Conservation (phyloP, 768 basidiomycete genomes). For the Agaricus blazei region DNA sequence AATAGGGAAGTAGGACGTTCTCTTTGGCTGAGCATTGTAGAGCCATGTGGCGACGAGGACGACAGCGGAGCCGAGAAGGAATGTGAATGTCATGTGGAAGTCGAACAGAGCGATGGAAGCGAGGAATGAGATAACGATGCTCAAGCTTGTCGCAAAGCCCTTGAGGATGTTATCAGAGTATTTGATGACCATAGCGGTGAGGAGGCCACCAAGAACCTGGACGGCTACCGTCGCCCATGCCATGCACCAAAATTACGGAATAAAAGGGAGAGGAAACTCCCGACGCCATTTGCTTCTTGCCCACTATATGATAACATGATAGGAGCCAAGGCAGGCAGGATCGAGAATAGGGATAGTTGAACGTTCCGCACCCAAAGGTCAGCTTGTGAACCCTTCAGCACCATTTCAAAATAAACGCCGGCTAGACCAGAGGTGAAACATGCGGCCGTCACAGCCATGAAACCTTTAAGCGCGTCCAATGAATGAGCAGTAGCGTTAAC, state of each 20-base stretch:
- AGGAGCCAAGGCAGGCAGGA: conserved; percentile 82
- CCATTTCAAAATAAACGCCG: conserved; percentile 98
- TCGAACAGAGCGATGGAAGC: conserved; percentile 88
- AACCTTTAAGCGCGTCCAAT: conserved; percentile 83
- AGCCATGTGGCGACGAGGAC: conserved; percentile 89
- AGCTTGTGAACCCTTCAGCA: conserved; percentile 81
- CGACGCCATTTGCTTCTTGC: conserved; percentile 19
- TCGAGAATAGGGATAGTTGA: conserved; percentile 90
- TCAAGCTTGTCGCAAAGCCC: conserved; percentile 92
- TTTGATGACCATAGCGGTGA: conserved; percentile 93
- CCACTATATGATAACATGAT: conserved; percentile 49
- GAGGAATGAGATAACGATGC: conserved; percentile 92
- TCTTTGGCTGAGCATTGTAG: conserved; percentile 67
- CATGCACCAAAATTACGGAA: conserved; percentile 85
- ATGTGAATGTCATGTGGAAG: conserved; percentile 82
- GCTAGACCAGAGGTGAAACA: conserved; percentile 96
- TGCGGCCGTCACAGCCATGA: conserved; percentile 83
- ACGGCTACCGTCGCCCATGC: conserved; percentile 87
- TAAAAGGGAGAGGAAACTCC: conserved; percentile 43
- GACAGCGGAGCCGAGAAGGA: conserved; percentile 76
- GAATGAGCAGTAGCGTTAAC: conserved; percentile 31
- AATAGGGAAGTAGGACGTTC: conserved; percentile 5
- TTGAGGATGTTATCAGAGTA: conserved; percentile 90
- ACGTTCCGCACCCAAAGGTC: conserved; percentile 98
- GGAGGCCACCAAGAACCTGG: conserved; percentile 87